Base-by-base conservation (phyloP, 805 yeast species). In the Yamadazyma philogaea region DNA sequence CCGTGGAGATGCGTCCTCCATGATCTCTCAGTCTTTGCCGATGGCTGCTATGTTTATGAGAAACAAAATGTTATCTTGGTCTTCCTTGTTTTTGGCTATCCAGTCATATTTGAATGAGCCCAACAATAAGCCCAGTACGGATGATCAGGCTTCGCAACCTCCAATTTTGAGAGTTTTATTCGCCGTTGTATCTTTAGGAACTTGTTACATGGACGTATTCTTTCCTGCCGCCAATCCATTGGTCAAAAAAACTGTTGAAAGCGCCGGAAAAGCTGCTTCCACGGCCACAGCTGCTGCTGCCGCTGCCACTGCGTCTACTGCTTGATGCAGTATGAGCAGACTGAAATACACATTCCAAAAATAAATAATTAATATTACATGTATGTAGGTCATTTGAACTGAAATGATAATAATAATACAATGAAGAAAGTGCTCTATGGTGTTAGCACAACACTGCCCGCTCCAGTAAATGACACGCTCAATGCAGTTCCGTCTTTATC, bases 41-140 rank as follows among this genome's bases (percentile, higher is more conserved):
- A 77, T 80, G 82, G 81, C 82, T 3, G 84, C 84, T 36, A 78
- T 80, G 79, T 79, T 80, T 60, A 69, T 80, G 76, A 75, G 72
- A 52, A 77, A 77, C 57, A 78, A 75, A 54, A 60, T 78, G 48
- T 58, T 78, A 51, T 67, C 81, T 10, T 77, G 84, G 84, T 62
- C 80, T 17, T 61, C 83, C 3, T 54, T 79, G 18, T 67, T 79
- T 44, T 69, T 77, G 46, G 68, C 79, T 4, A 51, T 77, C 19
- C 79, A 74, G 51, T 47, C 75, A 1, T 77, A 59, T 49, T 63
- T 78, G 54, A 73, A 67, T 45, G 73, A 70, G 43, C 75, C 75
- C 7, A 46, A 52, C 50, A 56, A 61, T 51, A 59, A 57, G 53
- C 60, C 68, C 39, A 47, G 43, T 37, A 17, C 11, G 7, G 43